These are phyloP conservation scores for Delonix regia DNA, from an alignment of 306 rosid species.

Conservation along the genomic window DNA sequence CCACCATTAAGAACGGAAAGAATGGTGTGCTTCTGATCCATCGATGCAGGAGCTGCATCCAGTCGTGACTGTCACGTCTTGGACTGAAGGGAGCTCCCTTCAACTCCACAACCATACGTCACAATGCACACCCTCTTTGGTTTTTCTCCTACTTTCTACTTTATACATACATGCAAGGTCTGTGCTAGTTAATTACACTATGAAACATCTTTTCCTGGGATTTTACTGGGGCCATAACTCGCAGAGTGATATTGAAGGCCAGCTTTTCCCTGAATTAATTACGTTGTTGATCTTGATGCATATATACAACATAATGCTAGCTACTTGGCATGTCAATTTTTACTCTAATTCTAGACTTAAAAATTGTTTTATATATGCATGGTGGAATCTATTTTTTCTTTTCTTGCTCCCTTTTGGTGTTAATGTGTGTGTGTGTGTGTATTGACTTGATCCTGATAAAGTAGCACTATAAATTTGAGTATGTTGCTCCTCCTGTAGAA, in stretches of 20 bases:
- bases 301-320: no score
- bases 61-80: constrained; percentile 73
- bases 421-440: no score
- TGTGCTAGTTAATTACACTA: no score
- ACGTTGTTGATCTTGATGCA: neutral
- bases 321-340: neutral
- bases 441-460: no score
- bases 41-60: constrained; percentile 88
- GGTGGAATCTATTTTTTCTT: neutral
- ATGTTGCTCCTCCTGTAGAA: neutral
- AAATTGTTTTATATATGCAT: no score
- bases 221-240: neutral
- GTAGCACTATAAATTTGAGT: neutral
- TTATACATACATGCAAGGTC: no score
- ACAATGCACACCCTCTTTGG: no score
- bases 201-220: no score
- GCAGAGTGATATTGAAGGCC: neutral
- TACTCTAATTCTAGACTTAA: no score
- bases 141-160: no score
- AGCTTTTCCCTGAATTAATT: neutral
- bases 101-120: neutral
- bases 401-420: neutral
- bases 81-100: constrained; percentile 99
- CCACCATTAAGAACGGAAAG: constrained; percentile 30
- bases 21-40: constrained; percentile 78